Evolutionary conservation across 306 rosid genomes (phyloP).

Genomic region (Quercus gilva): DNA sequence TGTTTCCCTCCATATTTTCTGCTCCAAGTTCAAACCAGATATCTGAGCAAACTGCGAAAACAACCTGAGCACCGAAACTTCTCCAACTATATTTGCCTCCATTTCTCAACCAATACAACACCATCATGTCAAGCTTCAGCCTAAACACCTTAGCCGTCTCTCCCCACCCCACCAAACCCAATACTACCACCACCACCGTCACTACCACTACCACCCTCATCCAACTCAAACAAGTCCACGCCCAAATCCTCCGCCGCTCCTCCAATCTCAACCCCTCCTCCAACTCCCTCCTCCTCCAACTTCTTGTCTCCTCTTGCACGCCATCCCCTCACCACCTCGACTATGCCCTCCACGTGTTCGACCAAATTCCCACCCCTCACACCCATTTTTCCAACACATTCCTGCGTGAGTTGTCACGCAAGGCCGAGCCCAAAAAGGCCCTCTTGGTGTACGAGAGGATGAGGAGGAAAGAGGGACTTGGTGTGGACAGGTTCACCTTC

Average conservation of each 20-base stretch:
- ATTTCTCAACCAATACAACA: not conserved
- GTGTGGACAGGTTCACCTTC: constrained; percentile 61
- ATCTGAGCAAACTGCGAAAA: no score
- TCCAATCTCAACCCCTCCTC: constrained; percentile 28
- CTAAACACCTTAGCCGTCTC: constrained; percentile 23
- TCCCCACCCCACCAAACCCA: constrained; percentile 14
- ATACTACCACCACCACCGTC: constrained; percentile 21
- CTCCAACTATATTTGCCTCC: not conserved
- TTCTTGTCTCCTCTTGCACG: constrained; percentile 40
- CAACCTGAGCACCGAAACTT: not conserved
- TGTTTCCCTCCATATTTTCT: not conserved
- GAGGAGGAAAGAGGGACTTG: constrained; percentile 36
- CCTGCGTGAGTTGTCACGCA: constrained; percentile 59
- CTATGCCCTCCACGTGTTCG: constrained; percentile 67
- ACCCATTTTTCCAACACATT: constrained; percentile 60
- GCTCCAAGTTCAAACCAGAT: not conserved
- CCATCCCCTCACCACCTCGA: constrained; percentile 41
- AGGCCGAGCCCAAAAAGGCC: constrained; percentile 42
- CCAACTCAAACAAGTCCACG: constrained; percentile 69
- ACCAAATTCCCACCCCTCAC: constrained; percentile 42
- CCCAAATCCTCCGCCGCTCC: constrained; percentile 63
- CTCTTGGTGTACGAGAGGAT: constrained; percentile 54
- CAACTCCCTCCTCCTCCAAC: constrained; percentile 41
- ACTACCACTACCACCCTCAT: constrained; percentile 35
- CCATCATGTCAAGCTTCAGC: constrained; percentile 31